Evolutionary conservation across 306 rosid genomes (phyloP).

Genomic region (Gastrolobium villosum): DNA sequence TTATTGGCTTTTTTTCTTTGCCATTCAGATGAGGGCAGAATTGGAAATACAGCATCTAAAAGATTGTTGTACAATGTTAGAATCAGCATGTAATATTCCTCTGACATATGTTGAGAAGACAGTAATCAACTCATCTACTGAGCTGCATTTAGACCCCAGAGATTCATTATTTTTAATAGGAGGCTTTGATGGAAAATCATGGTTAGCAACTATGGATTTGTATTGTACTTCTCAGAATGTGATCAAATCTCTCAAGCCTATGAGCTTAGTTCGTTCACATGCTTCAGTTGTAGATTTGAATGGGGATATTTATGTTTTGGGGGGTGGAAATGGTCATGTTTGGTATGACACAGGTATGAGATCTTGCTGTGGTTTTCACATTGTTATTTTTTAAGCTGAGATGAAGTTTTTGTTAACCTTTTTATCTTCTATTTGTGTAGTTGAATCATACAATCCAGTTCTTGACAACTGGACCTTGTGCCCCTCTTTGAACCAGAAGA

Average conservation of each 20-base stretch:
- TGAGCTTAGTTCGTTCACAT: conserved; percentile 73
- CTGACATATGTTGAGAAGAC: conserved; percentile 47
- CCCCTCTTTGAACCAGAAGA: conserved; percentile 73
- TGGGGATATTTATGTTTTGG: conserved; percentile 72
- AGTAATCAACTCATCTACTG: conserved; percentile 46
- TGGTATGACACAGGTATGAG: conserved; percentile 88
- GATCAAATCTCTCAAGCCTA: conserved; percentile 66
- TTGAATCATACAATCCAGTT: conserved; percentile 72
- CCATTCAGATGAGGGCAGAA: conserved; percentile 65
- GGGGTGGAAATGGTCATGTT: conserved; percentile 72
- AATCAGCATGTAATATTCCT: conserved; percentile 55
- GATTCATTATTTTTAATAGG: conserved; percentile 78
- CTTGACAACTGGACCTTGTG: conserved; percentile 68
- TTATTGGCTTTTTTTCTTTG: conserved; percentile 40
- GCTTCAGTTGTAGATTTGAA: conserved; percentile 69
- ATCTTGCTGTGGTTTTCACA: conserved; percentile 32
- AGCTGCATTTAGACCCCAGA: conserved; percentile 58
- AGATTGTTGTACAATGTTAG: conserved; percentile 48
- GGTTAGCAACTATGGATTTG: conserved; percentile 63
- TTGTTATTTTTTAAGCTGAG: conserved; percentile 15
- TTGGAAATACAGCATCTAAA: conserved; percentile 70
- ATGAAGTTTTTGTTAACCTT: conserved; percentile 26
- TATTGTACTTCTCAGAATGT: conserved; percentile 68
- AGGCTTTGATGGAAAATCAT: conserved; percentile 74
- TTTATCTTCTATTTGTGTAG: conserved; percentile 56